These are phyloP conservation scores for Rubroboletus pulcherrimus DNA, from an alignment of 768 basidiomycete species.

Conservation along the genomic window DNA sequence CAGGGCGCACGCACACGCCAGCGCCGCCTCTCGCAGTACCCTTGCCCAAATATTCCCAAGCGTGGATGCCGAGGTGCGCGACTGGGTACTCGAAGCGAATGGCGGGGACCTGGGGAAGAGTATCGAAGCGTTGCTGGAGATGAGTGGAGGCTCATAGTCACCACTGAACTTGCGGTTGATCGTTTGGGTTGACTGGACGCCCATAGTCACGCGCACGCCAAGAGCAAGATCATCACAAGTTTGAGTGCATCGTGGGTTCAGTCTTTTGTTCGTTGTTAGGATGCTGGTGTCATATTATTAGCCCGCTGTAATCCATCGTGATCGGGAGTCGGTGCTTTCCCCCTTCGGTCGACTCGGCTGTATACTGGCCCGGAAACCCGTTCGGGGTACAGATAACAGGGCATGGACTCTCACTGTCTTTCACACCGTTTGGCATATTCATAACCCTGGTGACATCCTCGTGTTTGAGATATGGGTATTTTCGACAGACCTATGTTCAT, in stretches of 20 bases:
- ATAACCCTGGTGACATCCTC: neutral
- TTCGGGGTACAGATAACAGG: neutral
- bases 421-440: neutral
- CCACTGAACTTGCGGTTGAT: neutral
- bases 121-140: conserved; percentile 82
- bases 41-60: conserved; percentile 85
- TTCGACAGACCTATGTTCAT: neutral
- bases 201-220: neutral
- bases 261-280: neutral
- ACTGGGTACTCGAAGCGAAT: conserved; percentile 88
- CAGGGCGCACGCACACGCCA: conserved; percentile 67
- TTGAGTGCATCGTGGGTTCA: neutral
- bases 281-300: neutral
- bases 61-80: conserved; percentile 78
- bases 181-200: neutral
- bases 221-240: neutral
- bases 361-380: neutral
- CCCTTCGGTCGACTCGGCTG: neutral
- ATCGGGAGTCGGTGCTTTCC: neutral
- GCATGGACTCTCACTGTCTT: neutral
- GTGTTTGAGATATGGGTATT: neutral
- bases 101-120: conserved; percentile 85
- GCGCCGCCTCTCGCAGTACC: conserved; percentile 68
- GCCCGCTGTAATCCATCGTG: conserved; percentile 1
- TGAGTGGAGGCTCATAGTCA: conserved; percentile 38